Base-by-base conservation (phyloP, 371 early-diverging fungal genomes). In the Rhizopus delemar region DNA sequence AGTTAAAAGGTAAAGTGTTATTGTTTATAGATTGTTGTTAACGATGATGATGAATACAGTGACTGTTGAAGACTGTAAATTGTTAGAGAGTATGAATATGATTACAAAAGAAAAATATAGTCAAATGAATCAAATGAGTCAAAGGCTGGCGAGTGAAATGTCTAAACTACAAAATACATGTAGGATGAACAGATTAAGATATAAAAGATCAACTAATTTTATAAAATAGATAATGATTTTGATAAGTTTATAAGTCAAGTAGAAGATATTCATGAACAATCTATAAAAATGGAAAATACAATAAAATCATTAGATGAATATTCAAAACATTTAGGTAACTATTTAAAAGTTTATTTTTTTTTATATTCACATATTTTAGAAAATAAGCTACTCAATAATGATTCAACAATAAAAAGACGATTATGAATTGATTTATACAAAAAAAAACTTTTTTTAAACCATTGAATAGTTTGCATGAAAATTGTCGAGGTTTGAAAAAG, bases 31-130 rank as follows among this genome's bases (percentile, higher is more conserved):
- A 28, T 4, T 28, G n/a, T 11, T 13, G 36, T n/a, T 48, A 15
- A 9, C 29, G 5, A 5, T 13, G 13, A 32, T 28, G 6, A 50
- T 31, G 0, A 51, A 15, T 33, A 38, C 63, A 84, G 86, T 78
- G 36, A 83, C 81, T 7, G 74, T 78, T 11, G 84, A 86, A 22
- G 86, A 86, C 59, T 86, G 84, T 61, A 71, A 71, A 35, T 59
- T 86, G 35, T 57, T 86, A 29, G 82, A 84, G 51, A 74, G 70
- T 11, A 86, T 86, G 86, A 86, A 86, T 56, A 77, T 65, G 29
- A 36, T 74, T 16, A 84, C 86, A 3, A 70, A 74, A 55, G 86
- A 85, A 11, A 76, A 82, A 58, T 86, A 86, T 63, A 68, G 63
- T 29, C 82, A 84, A 52, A 74, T 86, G 72, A 79, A 82, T 4